Conservation (phyloP, 352 stramenopile genomes). For the Aphanomyces astaci region DNA sequence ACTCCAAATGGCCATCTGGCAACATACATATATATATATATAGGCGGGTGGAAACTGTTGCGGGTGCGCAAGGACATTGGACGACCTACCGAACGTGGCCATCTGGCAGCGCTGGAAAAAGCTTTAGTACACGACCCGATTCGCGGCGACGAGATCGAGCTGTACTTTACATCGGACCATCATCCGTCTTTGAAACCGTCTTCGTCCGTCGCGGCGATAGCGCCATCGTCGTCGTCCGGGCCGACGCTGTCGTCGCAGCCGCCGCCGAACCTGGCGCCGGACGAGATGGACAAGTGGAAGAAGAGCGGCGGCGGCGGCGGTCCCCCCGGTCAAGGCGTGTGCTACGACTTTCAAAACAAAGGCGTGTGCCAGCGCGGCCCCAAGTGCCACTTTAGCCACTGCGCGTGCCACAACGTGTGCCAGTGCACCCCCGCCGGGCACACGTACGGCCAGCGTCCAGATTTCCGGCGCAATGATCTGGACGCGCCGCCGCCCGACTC, state of each 20-base stretch:
- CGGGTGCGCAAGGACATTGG: slow-evolving; percentile 52
- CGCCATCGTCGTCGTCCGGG: background rate
- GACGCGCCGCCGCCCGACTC: slow-evolving; percentile 53
- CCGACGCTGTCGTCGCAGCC: background rate
- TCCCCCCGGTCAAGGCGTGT: slow-evolving; percentile 58
- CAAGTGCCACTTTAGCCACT: slow-evolving; percentile 84
- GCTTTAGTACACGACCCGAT: slow-evolving; percentile 59
- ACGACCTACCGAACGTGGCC: slow-evolving; percentile 55
- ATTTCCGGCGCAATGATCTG: slow-evolving; percentile 75
- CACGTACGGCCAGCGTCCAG: slow-evolving; percentile 76
- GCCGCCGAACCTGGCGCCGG: background rate
- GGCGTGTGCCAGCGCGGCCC: slow-evolving; percentile 71
- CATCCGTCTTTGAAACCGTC: slow-evolving; percentile 28
- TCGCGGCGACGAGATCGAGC: slow-evolving; percentile 71
- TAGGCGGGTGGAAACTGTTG: slow-evolving; percentile 72
- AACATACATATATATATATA: no score
- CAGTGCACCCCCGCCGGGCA: slow-evolving; percentile 73
- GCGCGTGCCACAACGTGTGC: slow-evolving; percentile 79
- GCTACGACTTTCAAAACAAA: slow-evolving; percentile 87
- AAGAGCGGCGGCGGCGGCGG: background rate
- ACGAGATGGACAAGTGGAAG: background rate
- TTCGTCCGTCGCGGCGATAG: no score
- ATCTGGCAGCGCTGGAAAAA: slow-evolving; percentile 56
- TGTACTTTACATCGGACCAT: slow-evolving; percentile 60
- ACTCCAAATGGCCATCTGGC: no score